Conservation (phyloP, 257 asterid species). For the Solanum pennellii region DNA sequence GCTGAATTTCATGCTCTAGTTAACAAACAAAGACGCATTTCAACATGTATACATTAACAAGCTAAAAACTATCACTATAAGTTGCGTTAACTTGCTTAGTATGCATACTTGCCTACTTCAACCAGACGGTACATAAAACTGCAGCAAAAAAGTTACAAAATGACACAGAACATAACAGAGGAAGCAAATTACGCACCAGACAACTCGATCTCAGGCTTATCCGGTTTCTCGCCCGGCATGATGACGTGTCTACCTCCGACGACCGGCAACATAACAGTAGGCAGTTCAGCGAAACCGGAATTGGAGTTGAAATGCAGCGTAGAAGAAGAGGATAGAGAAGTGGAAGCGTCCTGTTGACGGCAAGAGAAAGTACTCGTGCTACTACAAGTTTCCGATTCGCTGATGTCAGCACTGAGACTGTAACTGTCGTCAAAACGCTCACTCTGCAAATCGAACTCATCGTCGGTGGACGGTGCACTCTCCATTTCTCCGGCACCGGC, state of each 20-base stretch:
- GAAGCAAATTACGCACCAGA: slow-evolving; percentile 27
- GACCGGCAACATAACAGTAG: slow-evolving; percentile 60
- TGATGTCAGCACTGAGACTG: slow-evolving; percentile 80
- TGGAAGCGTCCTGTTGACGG: slow-evolving; percentile 7
- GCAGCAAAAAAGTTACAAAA: not conserved
- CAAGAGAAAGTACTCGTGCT: slow-evolving; percentile 46
- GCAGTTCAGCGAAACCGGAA: slow-evolving; percentile 30
- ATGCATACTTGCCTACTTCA: not conserved
- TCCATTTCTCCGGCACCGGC: slow-evolving; percentile 13
- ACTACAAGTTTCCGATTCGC: slow-evolving; percentile 83
- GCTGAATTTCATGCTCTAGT: not conserved
- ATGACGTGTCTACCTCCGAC: slow-evolving; percentile 52
- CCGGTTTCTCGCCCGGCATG: slow-evolving; percentile 29
- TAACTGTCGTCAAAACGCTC: slow-evolving; percentile 41
- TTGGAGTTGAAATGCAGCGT: slow-evolving; percentile 12
- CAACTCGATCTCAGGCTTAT: slow-evolving; percentile 25
- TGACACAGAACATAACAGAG: not conserved
- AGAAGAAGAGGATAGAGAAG: slow-evolving; percentile 14
- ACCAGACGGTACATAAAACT: not conserved
- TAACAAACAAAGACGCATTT: not conserved
- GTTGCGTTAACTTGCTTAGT: not conserved
- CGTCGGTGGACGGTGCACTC: slow-evolving; percentile 38
- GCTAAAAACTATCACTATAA: not conserved
- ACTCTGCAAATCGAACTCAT: slow-evolving; percentile 37
- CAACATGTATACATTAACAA: not conserved